Percentiles rank a stretch among this genome's conserved stretches.
Conservation (phyloP, 345 rosid species). For the Luvunga scandens region DNA sequence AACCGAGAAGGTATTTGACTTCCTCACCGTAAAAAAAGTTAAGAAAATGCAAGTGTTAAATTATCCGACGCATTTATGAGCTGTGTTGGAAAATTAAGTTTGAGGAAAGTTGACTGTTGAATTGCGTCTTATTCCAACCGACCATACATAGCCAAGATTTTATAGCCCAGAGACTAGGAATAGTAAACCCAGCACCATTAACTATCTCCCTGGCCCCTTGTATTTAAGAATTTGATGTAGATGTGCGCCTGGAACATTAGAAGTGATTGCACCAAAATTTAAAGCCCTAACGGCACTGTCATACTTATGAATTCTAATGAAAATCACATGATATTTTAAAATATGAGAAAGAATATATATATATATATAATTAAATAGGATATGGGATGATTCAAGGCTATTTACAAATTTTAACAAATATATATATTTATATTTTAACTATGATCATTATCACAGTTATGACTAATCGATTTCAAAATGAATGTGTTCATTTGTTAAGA, state of each 20-base stretch:
- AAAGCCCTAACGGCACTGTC: no score
- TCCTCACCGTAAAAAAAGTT: neutral
- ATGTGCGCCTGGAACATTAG: neutral
- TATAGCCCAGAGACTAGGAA: neutral
- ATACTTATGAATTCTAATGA: no score
- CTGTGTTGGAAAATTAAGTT: neutral
- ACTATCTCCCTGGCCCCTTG: neutral
- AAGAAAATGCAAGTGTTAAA: neutral
- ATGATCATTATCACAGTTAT: no score
- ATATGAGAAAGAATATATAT: no score
- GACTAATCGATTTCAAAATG: no score
- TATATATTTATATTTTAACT: no score
- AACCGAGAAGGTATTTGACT: neutral
- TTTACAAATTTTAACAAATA: no score
- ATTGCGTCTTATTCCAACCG: neutral
- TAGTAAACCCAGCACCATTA: neutral
- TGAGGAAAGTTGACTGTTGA: neutral
- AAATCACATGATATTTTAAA: no score
- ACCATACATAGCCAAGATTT: neutral
- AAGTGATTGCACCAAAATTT: neutral
- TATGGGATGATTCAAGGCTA: accelerated
- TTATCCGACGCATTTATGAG: neutral
- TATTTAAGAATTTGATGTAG: neutral
- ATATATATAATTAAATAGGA: no score
- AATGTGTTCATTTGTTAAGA: no score